Conservation (phyloP, 164 flowering plant species). For the Nelumbo lutea region DNA sequence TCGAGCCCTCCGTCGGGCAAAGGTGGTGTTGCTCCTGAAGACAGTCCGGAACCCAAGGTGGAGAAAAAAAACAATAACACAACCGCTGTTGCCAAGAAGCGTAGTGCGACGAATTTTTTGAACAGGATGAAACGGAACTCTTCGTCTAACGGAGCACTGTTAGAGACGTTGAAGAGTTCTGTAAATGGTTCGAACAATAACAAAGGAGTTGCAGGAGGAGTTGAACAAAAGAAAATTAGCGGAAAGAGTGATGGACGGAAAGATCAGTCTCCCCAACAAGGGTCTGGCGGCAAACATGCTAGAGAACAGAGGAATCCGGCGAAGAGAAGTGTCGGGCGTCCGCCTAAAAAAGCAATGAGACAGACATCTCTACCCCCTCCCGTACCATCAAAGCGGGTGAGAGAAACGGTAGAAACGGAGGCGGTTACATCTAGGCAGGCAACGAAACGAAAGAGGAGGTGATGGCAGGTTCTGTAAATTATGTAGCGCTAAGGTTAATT, state of each 20-base stretch:
- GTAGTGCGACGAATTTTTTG: slow-evolving; percentile 69
- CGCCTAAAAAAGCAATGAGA: slow-evolving; percentile 45
- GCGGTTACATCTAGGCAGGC: slow-evolving; percentile 30
- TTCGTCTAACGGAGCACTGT: slow-evolving; percentile 22
- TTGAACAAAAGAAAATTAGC: slow-evolving; percentile 14
- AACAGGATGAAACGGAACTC: slow-evolving; percentile 63
- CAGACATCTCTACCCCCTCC: slow-evolving; percentile 1
- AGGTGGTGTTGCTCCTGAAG: slow-evolving; percentile 9
- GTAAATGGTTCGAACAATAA: slow-evolving; percentile 6
- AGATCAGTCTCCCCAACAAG: slow-evolving; percentile 16
- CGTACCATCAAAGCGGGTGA: slow-evolving; percentile 27
- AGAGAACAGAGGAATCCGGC: slow-evolving; percentile 30
- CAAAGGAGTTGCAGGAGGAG: slow-evolving; percentile 8
- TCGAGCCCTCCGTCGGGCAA: slow-evolving; percentile 15
- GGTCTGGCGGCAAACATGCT: slow-evolving; percentile 11
- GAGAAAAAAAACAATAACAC: slow-evolving; percentile 16
- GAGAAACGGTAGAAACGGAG: slow-evolving; percentile 26
- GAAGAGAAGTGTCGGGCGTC: slow-evolving; percentile 58
- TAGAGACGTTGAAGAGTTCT: slow-evolving; percentile 21
- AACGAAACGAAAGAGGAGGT: slow-evolving; percentile 51
- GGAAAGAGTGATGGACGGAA: slow-evolving; percentile 13
- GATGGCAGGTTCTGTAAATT: slow-evolving; percentile 15
- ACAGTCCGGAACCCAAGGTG: slow-evolving; percentile 14
- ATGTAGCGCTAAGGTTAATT: slow-evolving; percentile 1
- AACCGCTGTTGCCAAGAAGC: slow-evolving; percentile 38